Evolutionary conservation across 176 grass and related monocot species (phyloP).

Genomic region (Hsuehochloa calcarea): DNA sequence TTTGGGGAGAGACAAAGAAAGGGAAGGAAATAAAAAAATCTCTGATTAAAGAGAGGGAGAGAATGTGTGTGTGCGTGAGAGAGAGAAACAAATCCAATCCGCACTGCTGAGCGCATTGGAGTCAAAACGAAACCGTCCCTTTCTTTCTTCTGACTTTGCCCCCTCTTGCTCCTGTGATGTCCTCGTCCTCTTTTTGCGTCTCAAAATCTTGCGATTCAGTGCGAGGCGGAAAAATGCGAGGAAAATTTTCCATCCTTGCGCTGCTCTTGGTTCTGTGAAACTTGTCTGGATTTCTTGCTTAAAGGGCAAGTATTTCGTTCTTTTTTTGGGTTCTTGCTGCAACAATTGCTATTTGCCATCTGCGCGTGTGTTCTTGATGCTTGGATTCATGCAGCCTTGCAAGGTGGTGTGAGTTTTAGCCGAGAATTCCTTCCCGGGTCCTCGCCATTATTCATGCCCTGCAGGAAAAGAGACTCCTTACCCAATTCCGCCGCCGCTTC

Average conservation of each 20-base stretch:
- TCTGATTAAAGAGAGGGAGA: neutral
- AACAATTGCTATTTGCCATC: neutral
- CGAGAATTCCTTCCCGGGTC: neutral
- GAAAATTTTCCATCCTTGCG: neutral
- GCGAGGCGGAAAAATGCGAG: neutral
- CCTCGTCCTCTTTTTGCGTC: slow-evolving; percentile 28
- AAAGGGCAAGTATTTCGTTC: neutral
- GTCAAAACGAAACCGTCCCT: slow-evolving; percentile 60
- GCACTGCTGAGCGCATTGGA: slow-evolving; percentile 37
- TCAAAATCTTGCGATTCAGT: slow-evolving; percentile 23
- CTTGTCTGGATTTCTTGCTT: slow-evolving; percentile 8
- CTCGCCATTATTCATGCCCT: slow-evolving; percentile 38
- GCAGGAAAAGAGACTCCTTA: slow-evolving; percentile 24
- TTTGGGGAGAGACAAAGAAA: neutral
- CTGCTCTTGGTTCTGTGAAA: neutral
- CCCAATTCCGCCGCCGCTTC: slow-evolving; percentile 21
- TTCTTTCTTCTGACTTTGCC: slow-evolving; percentile 50
- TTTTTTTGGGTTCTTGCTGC: neutral
- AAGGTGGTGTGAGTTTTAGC: slow-evolving; percentile 6
- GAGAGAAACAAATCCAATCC: slow-evolving; percentile 13
- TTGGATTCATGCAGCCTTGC: slow-evolving; percentile 6
- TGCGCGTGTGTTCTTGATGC: slow-evolving; percentile 6
- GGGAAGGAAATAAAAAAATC: neutral
- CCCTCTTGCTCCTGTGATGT: slow-evolving; percentile 1
- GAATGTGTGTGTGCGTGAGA: neutral